Evolutionary conservation across 306 rosid genomes (phyloP), one percentile per base, ranked within the genome.

Genomic region (Citrullus mucosospermus): DNA sequence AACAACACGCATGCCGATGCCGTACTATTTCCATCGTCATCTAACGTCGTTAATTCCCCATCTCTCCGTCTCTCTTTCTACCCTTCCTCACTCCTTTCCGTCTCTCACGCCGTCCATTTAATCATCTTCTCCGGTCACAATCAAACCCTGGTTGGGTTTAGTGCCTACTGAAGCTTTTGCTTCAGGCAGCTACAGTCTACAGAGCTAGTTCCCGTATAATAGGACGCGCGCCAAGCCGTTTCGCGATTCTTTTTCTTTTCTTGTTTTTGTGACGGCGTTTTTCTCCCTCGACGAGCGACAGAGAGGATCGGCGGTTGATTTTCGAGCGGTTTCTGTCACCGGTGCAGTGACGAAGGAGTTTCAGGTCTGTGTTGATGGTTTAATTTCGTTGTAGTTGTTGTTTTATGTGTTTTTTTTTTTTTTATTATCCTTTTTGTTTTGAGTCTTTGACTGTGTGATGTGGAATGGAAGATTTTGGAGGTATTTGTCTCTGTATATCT

Each of bases 201-300:
- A 67, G 73, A 39, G 51, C 73, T 13, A 81, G 88, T 70, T 84
- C 83, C 83, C 72, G 87, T 77, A 78, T 81, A 78, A 85, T 82
- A 86, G 81, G 90, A 72, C 77, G 84, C 87, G 88, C 87, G 91
- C 82, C 83, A 78, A 85, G 84, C 80, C 86, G 79, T 41, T 68
- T 70, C 78, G 77, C 79, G 75, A 78, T 81, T 80, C 79, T 84
- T 84, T 44, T 15, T 9, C 48, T 53, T 16, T 53, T 53, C n/a
- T 17, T 53, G 28, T 53, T 53, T 8, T 53, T 22, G 85, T 74
- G 79, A 87, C 91, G 91, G 82, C 88, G 93, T 84, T 82, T 81
- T 82, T 32, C 75, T 11, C 83, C 55, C 41, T 59, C 25, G 59
- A 28, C 41, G 60, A 17, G 61, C 53, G 43, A 70, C 72, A 78